These are phyloP conservation scores for Apiospora hydei DNA, from an alignment of 2,329 filamentous ascomycete genomes.

Conservation along the genomic window DNA sequence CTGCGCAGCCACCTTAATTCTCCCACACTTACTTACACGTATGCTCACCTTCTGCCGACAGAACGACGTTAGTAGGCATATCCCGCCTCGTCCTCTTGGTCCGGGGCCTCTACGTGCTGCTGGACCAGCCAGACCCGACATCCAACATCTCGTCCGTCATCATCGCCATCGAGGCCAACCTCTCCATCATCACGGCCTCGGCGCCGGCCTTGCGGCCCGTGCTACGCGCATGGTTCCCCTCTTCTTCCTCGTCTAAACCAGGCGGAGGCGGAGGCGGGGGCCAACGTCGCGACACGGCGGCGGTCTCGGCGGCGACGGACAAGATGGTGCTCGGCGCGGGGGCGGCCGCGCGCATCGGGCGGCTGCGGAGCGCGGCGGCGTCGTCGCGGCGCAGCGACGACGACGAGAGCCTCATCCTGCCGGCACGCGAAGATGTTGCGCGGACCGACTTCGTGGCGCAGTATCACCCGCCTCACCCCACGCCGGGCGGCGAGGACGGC, in stretches of 20 bases:
- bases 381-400: slow-evolving; percentile 13
- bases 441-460: slow-evolving; percentile 17
- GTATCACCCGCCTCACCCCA: neutral
- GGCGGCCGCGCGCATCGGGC: slow-evolving; percentile 6
- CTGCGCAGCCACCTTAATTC: neutral
- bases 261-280: neutral
- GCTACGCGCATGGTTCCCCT: slow-evolving; percentile 45
- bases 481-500: neutral
- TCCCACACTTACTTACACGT: neutral
- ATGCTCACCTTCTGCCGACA: slow-evolving; percentile 27
- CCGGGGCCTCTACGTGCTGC: slow-evolving; percentile 41
- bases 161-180: slow-evolving; percentile 49
- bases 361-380: neutral
- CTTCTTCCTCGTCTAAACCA: slow-evolving; percentile 32
- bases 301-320: neutral
- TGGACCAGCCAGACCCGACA: slow-evolving; percentile 36
- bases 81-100: slow-evolving; percentile 44
- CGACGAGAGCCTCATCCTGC: neutral
- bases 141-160: slow-evolving; percentile 46
- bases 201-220: slow-evolving; percentile 50
- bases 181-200: slow-evolving; percentile 51
- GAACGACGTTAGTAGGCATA: slow-evolving; percentile 46
- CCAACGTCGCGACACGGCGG: slow-evolving; percentile 18
- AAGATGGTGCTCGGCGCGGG: slow-evolving; percentile 10
- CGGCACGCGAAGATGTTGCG: neutral